Evolutionary conservation across 148 eudicot species (phyloP), one percentile per base, ranked within the genome.

Genomic region (Camellia lanceoleosa): DNA sequence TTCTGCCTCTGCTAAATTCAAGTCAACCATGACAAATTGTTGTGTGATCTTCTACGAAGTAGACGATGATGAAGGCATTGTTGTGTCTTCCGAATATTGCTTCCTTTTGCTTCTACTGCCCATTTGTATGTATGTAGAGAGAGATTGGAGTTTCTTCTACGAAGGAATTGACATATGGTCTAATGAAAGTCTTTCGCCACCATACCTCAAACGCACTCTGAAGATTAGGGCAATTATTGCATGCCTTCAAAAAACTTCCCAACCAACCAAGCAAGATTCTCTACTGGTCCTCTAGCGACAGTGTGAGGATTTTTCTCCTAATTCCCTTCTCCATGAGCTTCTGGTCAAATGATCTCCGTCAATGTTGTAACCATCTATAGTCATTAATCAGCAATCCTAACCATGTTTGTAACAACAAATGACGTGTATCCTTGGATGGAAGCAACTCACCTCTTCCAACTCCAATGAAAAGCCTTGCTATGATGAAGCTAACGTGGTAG

Each of bases 151-250:
- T 30, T 30, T 30, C 38, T 30, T 30, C 1, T 30, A 30, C 38
- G 38, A 30, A 30, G 38, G 38, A 30, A 30, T 30, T 30, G 70
- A 67, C 85, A 68, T 88, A 89, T n/a, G 97, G 93, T 82, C 94
- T 83, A 62, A 93, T 79, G 79, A 95, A 95, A 63, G 97, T 89
- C 87, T 97, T 86, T 67, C 99, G 87, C 98, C 99, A 95, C 99
- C 99, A 95, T 7, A 95, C 99, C 91, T 95, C 99, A 51, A 95
- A 95, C 1, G 99, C 99, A 77, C 83, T 89, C 79, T 89, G 93
- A 73, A 95, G 97, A 89, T 95, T 92, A 0, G 97, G 99, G 84
- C 97, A 95, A 73, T 79, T 91, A 76, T 95, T 94, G 2, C 99
- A 95, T 0, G 85, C 85, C 83, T 90, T 92, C 66, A 95, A 79